Base-by-base conservation (phyloP, 257 asterid species). In the Nicotiana paniculata region DNA sequence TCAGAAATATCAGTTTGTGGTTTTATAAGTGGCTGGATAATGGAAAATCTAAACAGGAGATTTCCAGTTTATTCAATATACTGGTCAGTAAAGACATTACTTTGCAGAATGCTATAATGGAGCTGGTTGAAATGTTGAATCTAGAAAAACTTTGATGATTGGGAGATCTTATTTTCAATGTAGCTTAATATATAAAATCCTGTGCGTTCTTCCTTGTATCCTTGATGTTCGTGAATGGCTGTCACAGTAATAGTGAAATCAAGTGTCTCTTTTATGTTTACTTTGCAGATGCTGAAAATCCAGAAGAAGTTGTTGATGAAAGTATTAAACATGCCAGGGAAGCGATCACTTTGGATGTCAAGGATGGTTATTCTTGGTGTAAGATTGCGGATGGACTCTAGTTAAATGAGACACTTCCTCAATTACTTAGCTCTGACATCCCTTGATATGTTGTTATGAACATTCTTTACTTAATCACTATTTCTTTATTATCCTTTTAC, bases 331-430 rank as follows among this genome's bases (percentile, higher is more conserved):
- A 92, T 82, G 97, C 97, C 75, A 96, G 89, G 86, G 95, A 96
- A 86, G 98, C 97, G 59, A 85, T 94, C 66, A 46, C 97, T 82
- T 89, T 96, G 54, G 99, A 96, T 87, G 98, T 96, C 86, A 89
- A 88, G 91, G 97, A 95, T 87, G 99, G 99, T 80, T 89, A 90
- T 82, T 94, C 97, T 79, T 96, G 97, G 99, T 96, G 99, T 94
- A 83, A 89, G 98, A 82, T 63, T 74, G 48, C 75, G 39, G 43
- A 75, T 77, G n/a, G 46, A 35, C 11, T 82, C 82, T 67, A 65
- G 39, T 26, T 35, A 59, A 62, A 17, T 6, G 77, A 61, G 53
- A 28, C 5, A 30, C 72, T 18, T 43, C 63, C 43, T 75, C 53
- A 51, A 51, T 51, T 75, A 33, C 80, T 51, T 35, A 15, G 63